Evolutionary conservation across 495 filamentous ascomycete species (phyloP).

Genomic region (Neurospora sp.): DNA sequence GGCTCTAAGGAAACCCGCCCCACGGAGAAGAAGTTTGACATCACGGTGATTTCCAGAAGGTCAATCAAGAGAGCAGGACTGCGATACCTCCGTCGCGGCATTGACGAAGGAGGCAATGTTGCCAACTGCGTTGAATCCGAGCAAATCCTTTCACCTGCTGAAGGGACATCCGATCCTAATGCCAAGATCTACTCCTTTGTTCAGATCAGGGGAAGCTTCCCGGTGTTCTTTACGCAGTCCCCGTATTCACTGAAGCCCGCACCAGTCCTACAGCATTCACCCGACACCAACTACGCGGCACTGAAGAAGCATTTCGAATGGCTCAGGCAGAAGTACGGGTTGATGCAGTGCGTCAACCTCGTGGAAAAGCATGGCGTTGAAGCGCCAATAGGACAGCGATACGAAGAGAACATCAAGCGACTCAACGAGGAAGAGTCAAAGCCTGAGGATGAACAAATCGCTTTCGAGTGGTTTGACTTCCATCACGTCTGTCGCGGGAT

Average conservation of each 20-base stretch:
- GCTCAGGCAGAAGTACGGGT: slow-evolving; percentile 56
- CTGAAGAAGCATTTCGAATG: slow-evolving; percentile 69
- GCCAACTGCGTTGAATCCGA: slow-evolving; percentile 94
- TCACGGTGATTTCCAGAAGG: slow-evolving; percentile 80
- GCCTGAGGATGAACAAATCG: slow-evolving; percentile 36
- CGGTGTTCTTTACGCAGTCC: slow-evolving; percentile 84
- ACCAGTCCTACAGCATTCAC: slow-evolving; percentile 67
- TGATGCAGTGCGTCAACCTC: slow-evolving; percentile 67
- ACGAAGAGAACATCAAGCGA: slow-evolving; percentile 49
- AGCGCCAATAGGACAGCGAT: slow-evolving; percentile 63
- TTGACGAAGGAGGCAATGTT: slow-evolving; percentile 76
- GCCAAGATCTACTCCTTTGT: slow-evolving; percentile 69
- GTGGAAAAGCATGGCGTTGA: slow-evolving; percentile 82
- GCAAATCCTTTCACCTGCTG: slow-evolving; percentile 65
- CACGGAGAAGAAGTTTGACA: slow-evolving; percentile 46
- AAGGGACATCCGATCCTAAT: slow-evolving; percentile 43
- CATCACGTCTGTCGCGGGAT: slow-evolving; percentile 84
- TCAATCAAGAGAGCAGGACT: slow-evolving; percentile 77
- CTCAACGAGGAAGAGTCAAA: slow-evolving; percentile 53
- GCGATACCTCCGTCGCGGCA: slow-evolving; percentile 81
- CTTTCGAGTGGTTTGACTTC: slow-evolving; percentile 94
- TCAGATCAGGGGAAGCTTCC: slow-evolving; percentile 80
- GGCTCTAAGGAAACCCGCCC: slow-evolving; percentile 19
- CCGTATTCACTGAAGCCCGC: slow-evolving; percentile 88
- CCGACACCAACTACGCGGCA: slow-evolving; percentile 63